Conservation (phyloP, 805 yeast genomes). For the Teunomyces aglyptinius region DNA sequence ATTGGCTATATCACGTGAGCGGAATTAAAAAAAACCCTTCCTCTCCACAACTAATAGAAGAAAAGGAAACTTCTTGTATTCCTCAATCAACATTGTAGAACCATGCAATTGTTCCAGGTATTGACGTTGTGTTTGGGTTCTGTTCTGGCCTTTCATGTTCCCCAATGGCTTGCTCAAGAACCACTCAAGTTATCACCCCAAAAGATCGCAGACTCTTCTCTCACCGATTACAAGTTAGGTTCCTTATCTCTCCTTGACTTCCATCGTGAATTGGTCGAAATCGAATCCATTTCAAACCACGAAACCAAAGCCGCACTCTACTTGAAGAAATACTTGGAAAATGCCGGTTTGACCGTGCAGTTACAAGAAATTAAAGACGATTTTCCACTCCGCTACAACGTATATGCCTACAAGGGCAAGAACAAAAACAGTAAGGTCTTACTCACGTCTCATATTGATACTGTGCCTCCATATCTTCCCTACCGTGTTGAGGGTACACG, state of each 20-base stretch:
- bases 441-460: conserved; percentile 66
- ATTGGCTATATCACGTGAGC: conserved; percentile 1
- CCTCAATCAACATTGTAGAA: background rate
- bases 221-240: conserved; percentile 10
- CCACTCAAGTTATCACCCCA: background rate
- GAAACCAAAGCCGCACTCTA: conserved; percentile 37
- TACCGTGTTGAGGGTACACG: conserved; percentile 47
- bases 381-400: conserved; percentile 40
- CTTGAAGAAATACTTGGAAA: conserved; percentile 36
- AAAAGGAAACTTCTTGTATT: background rate
- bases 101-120: background rate
- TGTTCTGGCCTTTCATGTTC: background rate
- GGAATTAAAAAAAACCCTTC: background rate
- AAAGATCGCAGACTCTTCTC: background rate
- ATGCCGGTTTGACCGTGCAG: conserved; percentile 54
- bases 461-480: conserved; percentile 65
- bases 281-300: conserved; percentile 22
- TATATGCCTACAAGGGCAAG: conserved; percentile 55
- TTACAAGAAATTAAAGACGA: conserved; percentile 27
- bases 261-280: conserved; percentile 26
- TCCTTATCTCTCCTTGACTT: conserved; percentile 19
- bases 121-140: background rate
- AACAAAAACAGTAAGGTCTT: conserved; percentile 47
- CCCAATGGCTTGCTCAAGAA: background rate
- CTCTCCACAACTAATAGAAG: background rate